Evolutionary conservation across 768 basidiomycete species (phyloP).

Genomic region (Termitomyces bulborhizus): DNA sequence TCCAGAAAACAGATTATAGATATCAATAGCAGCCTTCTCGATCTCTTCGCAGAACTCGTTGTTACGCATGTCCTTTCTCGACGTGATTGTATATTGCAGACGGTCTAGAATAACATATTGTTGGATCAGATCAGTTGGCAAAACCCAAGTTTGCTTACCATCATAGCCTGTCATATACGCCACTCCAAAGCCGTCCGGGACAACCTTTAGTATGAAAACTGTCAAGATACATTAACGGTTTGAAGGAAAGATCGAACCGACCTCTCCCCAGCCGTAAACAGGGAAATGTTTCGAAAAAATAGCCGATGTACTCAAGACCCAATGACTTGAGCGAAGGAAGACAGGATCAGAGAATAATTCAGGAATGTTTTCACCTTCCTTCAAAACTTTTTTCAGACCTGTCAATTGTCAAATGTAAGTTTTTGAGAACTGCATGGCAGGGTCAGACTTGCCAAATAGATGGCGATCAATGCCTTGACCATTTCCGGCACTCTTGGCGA

Average conservation of each 20-base stretch:
- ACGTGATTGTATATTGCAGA: slow-evolving; percentile 85
- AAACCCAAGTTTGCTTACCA: slow-evolving; percentile 33
- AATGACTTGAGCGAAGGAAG: slow-evolving; percentile 63
- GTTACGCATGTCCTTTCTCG: slow-evolving; percentile 80
- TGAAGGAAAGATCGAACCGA: slow-evolving; percentile 16
- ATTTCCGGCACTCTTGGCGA: slow-evolving; percentile 60
- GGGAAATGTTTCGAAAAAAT: slow-evolving; percentile 81
- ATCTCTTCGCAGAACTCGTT: slow-evolving; percentile 69
- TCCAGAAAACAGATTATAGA: slow-evolving; percentile 53
- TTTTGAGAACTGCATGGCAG: neutral
- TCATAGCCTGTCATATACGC: slow-evolving; percentile 92
- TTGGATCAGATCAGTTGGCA: neutral
- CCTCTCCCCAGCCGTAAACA: slow-evolving; percentile 93
- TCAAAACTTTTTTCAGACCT: slow-evolving; percentile 70
- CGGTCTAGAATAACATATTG: slow-evolving; percentile 40
- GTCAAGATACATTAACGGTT: neutral
- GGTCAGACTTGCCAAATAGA: slow-evolving; percentile 56
- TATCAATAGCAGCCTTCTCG: slow-evolving; percentile 50
- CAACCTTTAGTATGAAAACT: slow-evolving; percentile 42
- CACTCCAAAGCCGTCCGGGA: slow-evolving; percentile 90
- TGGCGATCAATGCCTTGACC: slow-evolving; percentile 85
- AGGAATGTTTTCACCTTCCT: slow-evolving; percentile 58
- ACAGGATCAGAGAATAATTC: slow-evolving; percentile 74
- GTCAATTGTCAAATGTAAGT: neutral
- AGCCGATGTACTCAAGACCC: slow-evolving; percentile 89